phyloP scores from a whole-genome alignment of 164 flowering plant species.

The Chloranthus sessilifolius region DNA sequence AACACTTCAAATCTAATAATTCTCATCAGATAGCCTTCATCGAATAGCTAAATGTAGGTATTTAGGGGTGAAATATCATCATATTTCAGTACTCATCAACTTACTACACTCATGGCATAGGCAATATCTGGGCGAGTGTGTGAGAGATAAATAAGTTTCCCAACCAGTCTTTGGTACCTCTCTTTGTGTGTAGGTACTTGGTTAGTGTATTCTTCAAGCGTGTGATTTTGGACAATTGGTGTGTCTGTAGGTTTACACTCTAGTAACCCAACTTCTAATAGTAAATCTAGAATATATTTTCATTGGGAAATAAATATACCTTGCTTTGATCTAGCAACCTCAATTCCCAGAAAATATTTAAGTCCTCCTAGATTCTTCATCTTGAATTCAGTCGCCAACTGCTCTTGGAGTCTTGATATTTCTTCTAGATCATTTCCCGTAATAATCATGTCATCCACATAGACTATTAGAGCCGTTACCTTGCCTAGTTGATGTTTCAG shows the following conservation, averaged over 20 bases:
- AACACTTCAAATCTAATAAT: too few relatives aligned
- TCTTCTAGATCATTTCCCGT: too few relatives aligned
- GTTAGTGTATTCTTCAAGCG: background rate
- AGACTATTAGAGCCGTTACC: background rate
- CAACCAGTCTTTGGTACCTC: background rate
- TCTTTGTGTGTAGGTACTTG: background rate
- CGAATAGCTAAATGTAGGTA: too few relatives aligned
- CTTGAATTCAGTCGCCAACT: too few relatives aligned
- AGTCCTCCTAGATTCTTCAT: too few relatives aligned
- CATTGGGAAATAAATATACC: constrained; percentile 1
- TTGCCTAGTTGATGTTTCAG: background rate
- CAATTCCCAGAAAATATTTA: background rate
- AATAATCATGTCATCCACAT: constrained; percentile 4
- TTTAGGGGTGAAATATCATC: too few relatives aligned
- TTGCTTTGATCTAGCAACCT: background rate
- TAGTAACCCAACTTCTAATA: background rate
- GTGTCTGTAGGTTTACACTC: background rate
- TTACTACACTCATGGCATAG: background rate
- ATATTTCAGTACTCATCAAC: too few relatives aligned
- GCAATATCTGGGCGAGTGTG: constrained; percentile 2
- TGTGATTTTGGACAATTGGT: background rate
- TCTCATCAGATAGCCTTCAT: too few relatives aligned
- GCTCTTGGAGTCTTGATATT: background rate
- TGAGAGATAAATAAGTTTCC: background rate
- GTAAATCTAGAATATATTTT: background rate